These are phyloP conservation scores for Lactarius tabidus DNA, from an alignment of 768 basidiomycete species.

Conservation along the genomic window DNA sequence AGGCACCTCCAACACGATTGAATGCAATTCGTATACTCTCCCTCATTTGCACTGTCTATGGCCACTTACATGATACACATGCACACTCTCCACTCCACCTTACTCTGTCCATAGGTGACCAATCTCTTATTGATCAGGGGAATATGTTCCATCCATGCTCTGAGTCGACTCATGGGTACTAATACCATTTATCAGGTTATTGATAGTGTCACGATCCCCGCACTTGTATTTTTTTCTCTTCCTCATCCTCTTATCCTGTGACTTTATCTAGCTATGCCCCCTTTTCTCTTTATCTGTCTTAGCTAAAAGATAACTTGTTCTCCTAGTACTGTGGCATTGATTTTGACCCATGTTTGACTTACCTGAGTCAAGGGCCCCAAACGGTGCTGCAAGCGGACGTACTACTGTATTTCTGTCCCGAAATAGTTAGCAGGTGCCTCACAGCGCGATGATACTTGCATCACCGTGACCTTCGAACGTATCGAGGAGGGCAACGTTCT, in stretches of 20 bases:
- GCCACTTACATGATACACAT: constrained; percentile 5
- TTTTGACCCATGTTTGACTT: too few relatives aligned
- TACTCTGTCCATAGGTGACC: background rate
- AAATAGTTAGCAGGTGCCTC: background rate
- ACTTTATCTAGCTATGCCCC: too few relatives aligned
- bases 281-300: too few relatives aligned
- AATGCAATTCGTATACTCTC: constrained; percentile 12
- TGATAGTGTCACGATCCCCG: too few relatives aligned
- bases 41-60: background rate
- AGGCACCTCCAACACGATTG: background rate
- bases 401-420: constrained; percentile 74
- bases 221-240: too few relatives aligned
- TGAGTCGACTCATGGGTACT: background rate
- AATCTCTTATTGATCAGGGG: background rate
- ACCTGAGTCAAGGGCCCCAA: constrained; percentile 43
- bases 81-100: background rate
- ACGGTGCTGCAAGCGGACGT: constrained; percentile 50
- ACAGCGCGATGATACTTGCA: constrained; percentile 39
- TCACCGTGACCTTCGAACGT: constrained; percentile 76
- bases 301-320: too few relatives aligned
- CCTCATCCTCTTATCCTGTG: too few relatives aligned
- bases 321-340: constrained; percentile 31
- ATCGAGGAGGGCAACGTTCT: constrained; percentile 69
- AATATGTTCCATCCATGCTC: background rate
- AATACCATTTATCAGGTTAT: too few relatives aligned